Evolutionary conservation across 1,139 yeast species (phyloP), one percentile per base, ranked within the genome.

Genomic region (Entelexis sorbosivorans): DNA sequence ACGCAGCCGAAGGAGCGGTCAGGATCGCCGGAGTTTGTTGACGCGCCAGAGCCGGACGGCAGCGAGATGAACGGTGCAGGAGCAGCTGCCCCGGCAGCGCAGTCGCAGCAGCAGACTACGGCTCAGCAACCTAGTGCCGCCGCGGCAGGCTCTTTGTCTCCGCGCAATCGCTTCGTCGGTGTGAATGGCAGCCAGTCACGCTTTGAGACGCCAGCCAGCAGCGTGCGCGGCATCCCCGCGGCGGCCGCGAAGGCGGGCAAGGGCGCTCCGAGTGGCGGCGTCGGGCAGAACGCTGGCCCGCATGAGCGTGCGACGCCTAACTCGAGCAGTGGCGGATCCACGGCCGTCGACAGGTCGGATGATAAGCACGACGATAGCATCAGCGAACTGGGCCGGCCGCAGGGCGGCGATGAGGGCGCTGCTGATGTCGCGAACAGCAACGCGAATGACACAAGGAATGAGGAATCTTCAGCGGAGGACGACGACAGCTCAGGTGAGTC

Each of bases 81-180:
- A 22, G 24, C 24, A 4, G 24, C 24, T 22, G 24, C 24, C 24
- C 24, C 24, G 4, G 24, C 24, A 4, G 24, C 4, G 24, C 24
- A 22, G 24, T 6, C 24, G 24, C 24, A 22, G 6, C 24, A 22
- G 6, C 24, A 22, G 24, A 38, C 32, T 19, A 52, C 56, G n/a
- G 35, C 48, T 7, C 33, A 45, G 24, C 56, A 48, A 40, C 56
- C 56, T 6, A 48, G 40, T 34, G 22, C 47, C 13, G 47, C 47
- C 14, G 56, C 56, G 2, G 50, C 49, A 14, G 52, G 47, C 20
- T 32, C 54, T 17, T 35, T 53, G 11, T 47, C 50, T 13, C 56
- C 54, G n/a, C 48, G 56, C 13, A 51, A 53, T 45, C 48, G 56
- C 28, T 53, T 53, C 22, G 36, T 51, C 5, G 52, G 50, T 24